A percentile compares a stretch with the other conserved stretches of the same genome.
These are phyloP conservation scores for Aspergillus aculeatinus DNA, from an alignment of 2,329 filamentous ascomycete genomes.

Conservation along the genomic window DNA sequence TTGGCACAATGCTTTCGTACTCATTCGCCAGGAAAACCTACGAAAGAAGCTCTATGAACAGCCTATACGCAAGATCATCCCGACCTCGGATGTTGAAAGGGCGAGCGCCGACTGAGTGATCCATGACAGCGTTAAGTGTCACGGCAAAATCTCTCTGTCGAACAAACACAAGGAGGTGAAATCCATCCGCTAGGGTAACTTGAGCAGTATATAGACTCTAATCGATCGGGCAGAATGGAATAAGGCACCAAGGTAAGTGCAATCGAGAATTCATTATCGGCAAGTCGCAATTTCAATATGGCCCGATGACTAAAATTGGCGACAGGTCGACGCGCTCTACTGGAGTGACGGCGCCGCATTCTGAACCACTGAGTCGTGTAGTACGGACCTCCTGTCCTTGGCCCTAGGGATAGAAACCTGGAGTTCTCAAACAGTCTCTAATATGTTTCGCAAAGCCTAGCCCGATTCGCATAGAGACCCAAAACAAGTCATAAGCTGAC, in stretches of 20 bases:
- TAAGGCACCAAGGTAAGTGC: neutral
- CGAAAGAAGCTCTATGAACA: slow-evolving; percentile 33
- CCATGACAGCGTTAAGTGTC: slow-evolving; percentile 1
- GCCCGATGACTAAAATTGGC: neutral
- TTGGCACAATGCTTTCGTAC: neutral
- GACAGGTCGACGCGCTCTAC: neutral
- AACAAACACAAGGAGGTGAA: neutral
- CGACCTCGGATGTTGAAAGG: neutral
- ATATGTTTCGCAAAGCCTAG: neutral
- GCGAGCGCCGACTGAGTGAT: neutral
- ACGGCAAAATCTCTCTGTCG: neutral
- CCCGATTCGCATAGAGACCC: neutral
- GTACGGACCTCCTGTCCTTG: neutral
- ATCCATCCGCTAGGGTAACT: neutral
- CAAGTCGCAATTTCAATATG: neutral
- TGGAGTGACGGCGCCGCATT: neutral
- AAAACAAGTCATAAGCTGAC: neutral
- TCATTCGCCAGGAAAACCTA: slow-evolving; percentile 14
- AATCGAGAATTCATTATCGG: neutral
- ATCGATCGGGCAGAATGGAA: neutral
- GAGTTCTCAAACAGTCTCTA: neutral
- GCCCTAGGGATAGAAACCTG: neutral
- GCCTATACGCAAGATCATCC: slow-evolving; percentile 20
- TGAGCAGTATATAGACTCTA: neutral
- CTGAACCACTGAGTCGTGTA: neutral